These are phyloP conservation scores for Porpolomopsis calyptriformis DNA, from an alignment of 768 basidiomycete genomes.

Conservation along the genomic window DNA sequence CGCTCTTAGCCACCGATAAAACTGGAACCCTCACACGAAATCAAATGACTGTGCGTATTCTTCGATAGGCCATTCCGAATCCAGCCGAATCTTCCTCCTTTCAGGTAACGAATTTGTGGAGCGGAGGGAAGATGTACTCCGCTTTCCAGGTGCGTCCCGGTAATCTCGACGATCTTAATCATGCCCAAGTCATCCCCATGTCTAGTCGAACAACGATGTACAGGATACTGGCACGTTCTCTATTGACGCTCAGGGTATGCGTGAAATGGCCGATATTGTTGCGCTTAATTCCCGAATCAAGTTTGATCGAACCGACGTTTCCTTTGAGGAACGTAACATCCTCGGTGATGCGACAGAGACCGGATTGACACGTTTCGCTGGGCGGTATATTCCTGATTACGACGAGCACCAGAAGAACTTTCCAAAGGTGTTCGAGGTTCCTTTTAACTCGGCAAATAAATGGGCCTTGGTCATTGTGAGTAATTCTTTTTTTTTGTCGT, in stretches of 20 bases:
- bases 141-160: slow-evolving; percentile 41
- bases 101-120: slow-evolving; percentile 58
- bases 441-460: slow-evolving; percentile 66
- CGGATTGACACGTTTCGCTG: slow-evolving; percentile 59
- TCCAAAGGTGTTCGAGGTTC: slow-evolving; percentile 62
- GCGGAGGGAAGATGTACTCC: slow-evolving; percentile 47
- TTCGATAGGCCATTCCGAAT: too few relatives aligned
- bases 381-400: slow-evolving; percentile 42
- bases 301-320: slow-evolving; percentile 53
- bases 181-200: not conserved
- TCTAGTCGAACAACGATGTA: slow-evolving; percentile 61
- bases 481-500: slow-evolving; percentile 5
- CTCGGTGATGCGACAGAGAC: slow-evolving; percentile 70
- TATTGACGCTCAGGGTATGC: slow-evolving; percentile 46
- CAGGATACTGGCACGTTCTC: slow-evolving; percentile 40
- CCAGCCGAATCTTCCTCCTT: too few relatives aligned
- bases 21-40: slow-evolving; percentile 63
- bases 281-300: slow-evolving; percentile 61
- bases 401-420: slow-evolving; percentile 40
- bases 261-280: slow-evolving; percentile 52
- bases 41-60: slow-evolving; percentile 48
- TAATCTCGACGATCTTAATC: not conserved
- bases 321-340: slow-evolving; percentile 50
- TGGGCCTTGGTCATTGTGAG: slow-evolving; percentile 61
- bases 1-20: slow-evolving; percentile 60